These are phyloP conservation scores for Synchytrium microbalum DNA, from an alignment of 371 early-diverging fungal genomes.

Conservation along the genomic window DNA sequence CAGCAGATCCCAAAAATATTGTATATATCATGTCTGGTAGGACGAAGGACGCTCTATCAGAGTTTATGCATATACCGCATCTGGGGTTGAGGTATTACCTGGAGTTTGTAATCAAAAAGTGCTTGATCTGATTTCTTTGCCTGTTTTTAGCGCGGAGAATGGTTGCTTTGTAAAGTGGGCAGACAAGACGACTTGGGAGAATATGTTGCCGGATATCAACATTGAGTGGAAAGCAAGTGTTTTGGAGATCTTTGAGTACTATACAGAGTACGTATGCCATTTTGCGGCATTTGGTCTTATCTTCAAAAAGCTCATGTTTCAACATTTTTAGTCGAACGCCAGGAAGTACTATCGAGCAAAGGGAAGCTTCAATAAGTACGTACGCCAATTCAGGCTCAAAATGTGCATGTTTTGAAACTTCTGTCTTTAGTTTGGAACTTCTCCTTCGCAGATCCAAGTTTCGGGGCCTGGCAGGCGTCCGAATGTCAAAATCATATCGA, in stretches of 20 bases:
- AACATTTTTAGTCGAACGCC: conserved; percentile 60
- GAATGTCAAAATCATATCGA: conserved; percentile 87
- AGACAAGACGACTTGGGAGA: conserved; percentile 39
- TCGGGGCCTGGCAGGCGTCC: conserved; percentile 83
- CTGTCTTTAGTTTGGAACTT: conserved; percentile 88
- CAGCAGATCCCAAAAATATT: conserved; percentile 43
- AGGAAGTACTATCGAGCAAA: conserved; percentile 84
- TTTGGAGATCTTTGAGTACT: conserved; percentile 76
- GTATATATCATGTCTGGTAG: conserved; percentile 39
- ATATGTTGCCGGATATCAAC: conserved; percentile 26
- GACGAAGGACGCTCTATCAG: conserved; percentile 21
- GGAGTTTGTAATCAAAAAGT: neutral
- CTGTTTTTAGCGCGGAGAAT: conserved; percentile 61
- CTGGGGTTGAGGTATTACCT: conserved; percentile 60
- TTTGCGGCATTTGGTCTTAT: conserved; percentile 1
- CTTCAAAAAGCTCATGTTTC: neutral
- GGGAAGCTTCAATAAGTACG: conserved; percentile 47
- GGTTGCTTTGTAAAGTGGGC: conserved; percentile 69
- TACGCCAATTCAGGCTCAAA: no score
- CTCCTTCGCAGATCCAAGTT: conserved; percentile 77
- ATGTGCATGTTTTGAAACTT: no score
- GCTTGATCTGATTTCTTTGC: neutral
- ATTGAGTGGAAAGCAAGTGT: conserved; percentile 32
- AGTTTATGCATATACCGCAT: conserved; percentile 46
- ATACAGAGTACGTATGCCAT: conserved; percentile 54